Evolutionary conservation across 805 yeast genomes (phyloP), one percentile per base, ranked within the genome.

Genomic region (Brettanomyces nanus): DNA sequence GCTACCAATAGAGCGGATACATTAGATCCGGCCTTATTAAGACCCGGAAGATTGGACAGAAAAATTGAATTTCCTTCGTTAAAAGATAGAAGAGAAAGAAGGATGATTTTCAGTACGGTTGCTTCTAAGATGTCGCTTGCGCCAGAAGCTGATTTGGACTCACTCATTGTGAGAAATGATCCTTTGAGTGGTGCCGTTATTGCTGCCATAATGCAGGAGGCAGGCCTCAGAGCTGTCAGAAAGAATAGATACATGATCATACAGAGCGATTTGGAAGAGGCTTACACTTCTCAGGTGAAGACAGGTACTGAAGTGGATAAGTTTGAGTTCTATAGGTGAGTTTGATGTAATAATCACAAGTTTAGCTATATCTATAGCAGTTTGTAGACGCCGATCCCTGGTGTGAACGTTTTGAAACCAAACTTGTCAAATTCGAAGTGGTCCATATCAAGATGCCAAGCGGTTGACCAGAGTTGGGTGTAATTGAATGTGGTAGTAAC

Each of bases 1-100:
- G 98, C 99, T 30, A 92, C 99, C 10, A 92, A 92, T 65, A 83
- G 99, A 67, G 95, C 96, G n/a, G 99, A 92, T 59, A 92, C 98
- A 2, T 75, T 92, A 51, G 99, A 92, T 64, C 99, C 99, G 4
- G 99, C 99, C 10, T 70, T 92, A 50, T 75, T 92, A 61, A 84
- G 99, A 68, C 97, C 98, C 15, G 99, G 99, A 49, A 84, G 99
- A 68, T 73, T 92, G 60, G 99, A 92, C 63, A 77, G 99, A 62
- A 94, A 94, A 63, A 94, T 92, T 51, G 98, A 92, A 63, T 94
- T 92, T 63, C 99, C 99, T 36, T 79, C 86, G 17, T 71, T 92
- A 61, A 84, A 94, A 56, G 99, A 92, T 60, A 80, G 99, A 66
- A 82, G 99, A 66, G 98, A 92, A 61, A 83, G 98, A 63, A 84